phyloP scores from a whole-genome alignment of 2,329 filamentous ascomycete species.

The Metarhizium guizhouense region DNA sequence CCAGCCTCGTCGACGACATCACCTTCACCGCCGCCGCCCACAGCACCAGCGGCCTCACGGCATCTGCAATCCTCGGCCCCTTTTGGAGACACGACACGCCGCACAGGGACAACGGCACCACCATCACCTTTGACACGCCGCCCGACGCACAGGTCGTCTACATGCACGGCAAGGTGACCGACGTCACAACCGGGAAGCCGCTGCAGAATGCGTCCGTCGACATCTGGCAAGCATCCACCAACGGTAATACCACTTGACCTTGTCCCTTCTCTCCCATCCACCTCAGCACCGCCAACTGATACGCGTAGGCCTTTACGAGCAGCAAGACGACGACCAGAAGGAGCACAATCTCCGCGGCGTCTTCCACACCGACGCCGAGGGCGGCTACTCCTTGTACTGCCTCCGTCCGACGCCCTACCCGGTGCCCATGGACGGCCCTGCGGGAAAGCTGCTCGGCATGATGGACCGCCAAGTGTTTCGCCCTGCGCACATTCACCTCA shows the following conservation, averaged over 20 bases:
- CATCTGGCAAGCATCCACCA: constrained; percentile 73
- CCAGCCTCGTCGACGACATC: constrained; percentile 69
- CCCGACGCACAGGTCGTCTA: constrained; percentile 42
- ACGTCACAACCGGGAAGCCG: constrained; percentile 51
- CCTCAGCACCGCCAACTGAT: neutral
- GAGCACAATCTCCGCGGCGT: constrained; percentile 69
- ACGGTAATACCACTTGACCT: constrained; percentile 33
- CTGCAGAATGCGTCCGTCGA: constrained; percentile 60
- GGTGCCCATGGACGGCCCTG: constrained; percentile 41
- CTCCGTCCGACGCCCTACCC: constrained; percentile 51
- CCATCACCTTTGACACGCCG: constrained; percentile 49
- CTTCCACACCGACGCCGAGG: constrained; percentile 57
- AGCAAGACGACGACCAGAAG: constrained; percentile 61
- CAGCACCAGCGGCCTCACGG: constrained; percentile 43
- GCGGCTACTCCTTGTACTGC: constrained; percentile 54
- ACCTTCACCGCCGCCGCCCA: constrained; percentile 51
- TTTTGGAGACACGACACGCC: constrained; percentile 75
- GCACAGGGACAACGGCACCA: constrained; percentile 57
- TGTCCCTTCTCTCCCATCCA: neutral
- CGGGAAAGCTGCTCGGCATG: constrained; percentile 39
- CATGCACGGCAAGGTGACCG: constrained; percentile 54
- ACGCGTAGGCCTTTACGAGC: constrained; percentile 47
- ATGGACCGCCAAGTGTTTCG: constrained; percentile 48
- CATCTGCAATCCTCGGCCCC: constrained; percentile 73
- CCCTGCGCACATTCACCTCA: constrained; percentile 53